Evolutionary conservation across 106 monocot species (phyloP).

Genomic region (Vanilla planifolia): DNA sequence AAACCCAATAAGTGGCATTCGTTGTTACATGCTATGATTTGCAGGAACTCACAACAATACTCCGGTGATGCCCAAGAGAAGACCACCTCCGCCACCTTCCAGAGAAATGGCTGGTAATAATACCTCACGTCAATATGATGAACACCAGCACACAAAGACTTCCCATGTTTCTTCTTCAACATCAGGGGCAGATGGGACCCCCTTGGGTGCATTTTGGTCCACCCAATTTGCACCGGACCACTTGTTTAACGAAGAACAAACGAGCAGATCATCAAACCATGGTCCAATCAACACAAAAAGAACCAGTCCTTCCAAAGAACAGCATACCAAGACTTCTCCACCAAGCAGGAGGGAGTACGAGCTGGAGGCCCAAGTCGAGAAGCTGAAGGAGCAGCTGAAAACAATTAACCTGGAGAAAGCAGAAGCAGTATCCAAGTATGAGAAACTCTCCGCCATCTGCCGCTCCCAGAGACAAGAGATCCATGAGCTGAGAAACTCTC

Average conservation of each 20-base stretch:
- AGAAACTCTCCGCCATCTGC: conserved; percentile 87
- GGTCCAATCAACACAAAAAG: conserved; percentile 19
- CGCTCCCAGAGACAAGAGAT: conserved; percentile 89
- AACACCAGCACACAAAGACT: conserved; percentile 20
- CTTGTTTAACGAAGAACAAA: conserved; percentile 49
- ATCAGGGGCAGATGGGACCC: conserved; percentile 14
- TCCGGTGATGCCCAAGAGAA: conserved; percentile 40
- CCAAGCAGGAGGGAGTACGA: conserved; percentile 26
- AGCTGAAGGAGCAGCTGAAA: conserved; percentile 73
- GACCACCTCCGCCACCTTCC: conserved; percentile 59
- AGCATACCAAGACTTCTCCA: conserved; percentile 8
- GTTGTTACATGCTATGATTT: conserved; percentile 1
- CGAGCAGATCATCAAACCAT: conserved; percentile 22
- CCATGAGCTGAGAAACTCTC: conserved; percentile 69
- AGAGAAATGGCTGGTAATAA: conserved; percentile 26
- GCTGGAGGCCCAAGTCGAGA: conserved; percentile 54
- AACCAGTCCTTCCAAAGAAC: conserved; percentile 14
- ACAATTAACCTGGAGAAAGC: conserved; percentile 70
- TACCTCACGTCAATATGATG: conserved; percentile 19
- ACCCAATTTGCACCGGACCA: conserved; percentile 51
- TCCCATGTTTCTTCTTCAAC: conserved; percentile 22
- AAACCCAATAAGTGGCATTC: no score
- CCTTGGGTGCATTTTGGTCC: conserved; percentile 84
- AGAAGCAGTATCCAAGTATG: conserved; percentile 75
- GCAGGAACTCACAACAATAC: conserved; percentile 32